phyloP scores from a whole-genome alignment of 2,329 filamentous ascomycete species.

The Cladobotryum mycophilum region DNA sequence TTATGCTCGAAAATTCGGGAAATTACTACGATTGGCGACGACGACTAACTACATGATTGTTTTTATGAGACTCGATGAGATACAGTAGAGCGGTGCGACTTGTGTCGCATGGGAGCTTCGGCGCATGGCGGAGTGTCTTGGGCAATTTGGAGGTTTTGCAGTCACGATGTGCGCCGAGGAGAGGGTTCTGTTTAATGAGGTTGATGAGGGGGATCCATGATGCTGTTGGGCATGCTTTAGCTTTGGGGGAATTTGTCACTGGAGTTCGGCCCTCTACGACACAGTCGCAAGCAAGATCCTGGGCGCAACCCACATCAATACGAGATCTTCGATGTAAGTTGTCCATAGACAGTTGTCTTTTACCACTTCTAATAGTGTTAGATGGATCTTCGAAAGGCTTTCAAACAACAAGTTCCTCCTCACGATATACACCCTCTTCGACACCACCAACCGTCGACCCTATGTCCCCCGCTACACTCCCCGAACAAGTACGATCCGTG shows the following conservation, averaged over 20 bases:
- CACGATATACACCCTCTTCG: slow-evolving; percentile 25
- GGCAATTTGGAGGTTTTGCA: not conserved
- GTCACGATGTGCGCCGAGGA: slow-evolving; percentile 1
- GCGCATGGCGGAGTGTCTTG: slow-evolving; percentile 1
- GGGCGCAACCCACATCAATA: not conserved
- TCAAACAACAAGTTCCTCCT: not conserved
- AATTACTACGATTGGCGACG: not conserved
- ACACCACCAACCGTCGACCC: slow-evolving; percentile 31
- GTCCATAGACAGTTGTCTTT: no score
- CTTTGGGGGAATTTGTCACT: slow-evolving; percentile 11
- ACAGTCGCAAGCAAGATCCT: not conserved
- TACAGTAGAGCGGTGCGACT: slow-evolving; percentile 15
- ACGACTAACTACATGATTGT: slow-evolving; percentile 4
- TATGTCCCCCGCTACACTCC: slow-evolving; percentile 25
- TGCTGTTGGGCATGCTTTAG: slow-evolving; percentile 12
- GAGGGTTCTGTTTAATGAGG: slow-evolving; percentile 11
- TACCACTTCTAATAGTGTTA: not conserved
- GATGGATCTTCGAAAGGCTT: not conserved
- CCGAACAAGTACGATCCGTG: slow-evolving; percentile 44
- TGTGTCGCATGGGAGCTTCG: slow-evolving; percentile 6
- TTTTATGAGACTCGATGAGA: slow-evolving; percentile 15
- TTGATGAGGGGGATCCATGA: slow-evolving; percentile 13
- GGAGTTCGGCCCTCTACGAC: slow-evolving; percentile 4
- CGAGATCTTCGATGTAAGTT: not conserved
- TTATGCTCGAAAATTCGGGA: no score